Base-by-base conservation (phyloP, 192 early-diverging fungal species). In the Coemansia erecta region DNA sequence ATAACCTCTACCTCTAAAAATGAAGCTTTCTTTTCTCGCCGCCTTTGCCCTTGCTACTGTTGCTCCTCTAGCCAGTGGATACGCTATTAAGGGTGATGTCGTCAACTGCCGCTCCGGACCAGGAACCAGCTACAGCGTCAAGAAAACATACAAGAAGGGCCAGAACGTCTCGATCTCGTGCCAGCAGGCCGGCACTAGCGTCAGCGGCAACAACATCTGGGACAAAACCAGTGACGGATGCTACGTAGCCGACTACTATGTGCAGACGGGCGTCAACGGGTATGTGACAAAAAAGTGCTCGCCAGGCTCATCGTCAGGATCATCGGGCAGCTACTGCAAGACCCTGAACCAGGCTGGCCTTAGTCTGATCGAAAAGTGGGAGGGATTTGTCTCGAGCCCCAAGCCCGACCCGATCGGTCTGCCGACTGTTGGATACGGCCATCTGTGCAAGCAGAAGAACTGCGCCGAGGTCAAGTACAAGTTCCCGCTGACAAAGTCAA, bases 401-500 rank as follows among this genome's bases (percentile, higher is more conserved):
- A 31, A 44, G 26, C 78, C 78, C 17, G 78, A 80, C 26, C 73
- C 78, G 1, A 77, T 72, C 14, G 78, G 78, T 5, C 63, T 72
- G 50, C 78, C 78, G 2, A 80, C 78, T 1, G 78, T 80, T 15
- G 78, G 78, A 40, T 80, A 80, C 17, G 69, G 69, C 21, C 69
- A 72, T 28, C 43, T 61, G 46, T 72, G 69, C 63, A 46, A 65
- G 42, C 33, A 40, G 24, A 64, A 64, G 43, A 35, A 49, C 58
- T 71, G 69, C 42, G 53, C 57, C 35, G 71, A 75, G 35, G 67
- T 70, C 23, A 42, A 51, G 22, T 57, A 63, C 55, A 54, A 42
- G 53, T 70, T 64, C 57, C 71, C 72, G 2, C 56, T 80, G 39
- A 59, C 68, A 58, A 58, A 61, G n/a, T 47, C 59, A 15, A 55